A percentile compares a stretch with the other conserved stretches of the same genome.
These are phyloP conservation scores for Penicillium sp. DNA, from an alignment of 2,329 filamentous ascomycete species.

Conservation along the genomic window DNA sequence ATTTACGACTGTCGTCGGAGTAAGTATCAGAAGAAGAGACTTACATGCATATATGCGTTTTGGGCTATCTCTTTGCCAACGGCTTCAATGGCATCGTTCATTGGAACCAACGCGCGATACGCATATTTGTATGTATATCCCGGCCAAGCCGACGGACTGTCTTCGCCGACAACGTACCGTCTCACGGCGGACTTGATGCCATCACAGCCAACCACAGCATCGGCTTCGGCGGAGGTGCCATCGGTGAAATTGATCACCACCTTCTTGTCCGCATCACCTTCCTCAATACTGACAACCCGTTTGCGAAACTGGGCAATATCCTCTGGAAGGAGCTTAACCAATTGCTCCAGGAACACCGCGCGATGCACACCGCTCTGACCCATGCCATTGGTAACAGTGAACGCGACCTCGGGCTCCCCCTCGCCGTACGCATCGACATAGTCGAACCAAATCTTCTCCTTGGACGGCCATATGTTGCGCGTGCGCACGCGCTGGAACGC, in stretches of 20 bases:
- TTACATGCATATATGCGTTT: conserved; percentile 16
- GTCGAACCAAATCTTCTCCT: conserved; percentile 7
- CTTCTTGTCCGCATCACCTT: conserved; percentile 2
- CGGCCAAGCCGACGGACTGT: conserved; percentile 11
- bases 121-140: conserved; percentile 25
- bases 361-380: conserved; percentile 13
- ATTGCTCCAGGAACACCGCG: conserved; percentile 13
- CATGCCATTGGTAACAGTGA: neutral
- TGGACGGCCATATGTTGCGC: conserved; percentile 7
- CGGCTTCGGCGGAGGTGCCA: conserved; percentile 16
- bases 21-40: conserved; percentile 23
- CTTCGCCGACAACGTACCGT: conserved; percentile 10
- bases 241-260: conserved; percentile 15
- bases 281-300: neutral
- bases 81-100: conserved; percentile 18
- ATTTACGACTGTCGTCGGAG: conserved; percentile 22
- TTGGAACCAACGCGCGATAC: conserved; percentile 24
- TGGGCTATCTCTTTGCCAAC: conserved; percentile 14
- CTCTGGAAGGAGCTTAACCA: conserved; percentile 11
- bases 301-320: conserved; percentile 6
- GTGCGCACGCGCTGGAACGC: conserved; percentile 8
- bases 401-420: neutral
- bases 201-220: conserved; percentile 24
- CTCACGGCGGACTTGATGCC: conserved; percentile 22
- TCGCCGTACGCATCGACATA: conserved; percentile 4